A percentile compares a stretch with the other conserved stretches of the same genome.
These are phyloP conservation scores for Schizosaccharomyces versatilis DNA, from an alignment of 1,139 yeast genomes.

Conservation along the genomic window DNA sequence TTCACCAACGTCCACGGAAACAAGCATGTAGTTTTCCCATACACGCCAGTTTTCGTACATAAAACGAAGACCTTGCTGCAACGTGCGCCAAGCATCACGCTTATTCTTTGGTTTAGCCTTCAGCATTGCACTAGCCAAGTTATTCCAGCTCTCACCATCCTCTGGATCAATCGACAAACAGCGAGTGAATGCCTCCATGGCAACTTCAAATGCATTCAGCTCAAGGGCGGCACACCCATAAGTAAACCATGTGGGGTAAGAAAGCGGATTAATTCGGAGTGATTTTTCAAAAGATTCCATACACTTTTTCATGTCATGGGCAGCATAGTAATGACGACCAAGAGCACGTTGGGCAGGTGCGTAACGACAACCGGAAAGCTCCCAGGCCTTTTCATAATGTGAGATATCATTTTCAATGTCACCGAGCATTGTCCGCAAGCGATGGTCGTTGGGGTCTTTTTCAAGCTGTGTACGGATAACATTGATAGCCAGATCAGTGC, in stretches of 20 bases:
- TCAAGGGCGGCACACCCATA: conserved; percentile 85
- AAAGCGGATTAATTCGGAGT: conserved; percentile 51
- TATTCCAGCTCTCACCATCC: conserved; percentile 82
- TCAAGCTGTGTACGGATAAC: conserved; percentile 35
- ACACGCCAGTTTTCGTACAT: conserved; percentile 58
- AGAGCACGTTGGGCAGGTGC: conserved; percentile 71
- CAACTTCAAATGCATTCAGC: conserved; percentile 44
- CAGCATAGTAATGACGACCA: conserved; percentile 42
- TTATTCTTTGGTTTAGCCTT: conserved; percentile 23
- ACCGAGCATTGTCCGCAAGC: conserved; percentile 70
- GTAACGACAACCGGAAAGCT: conserved; percentile 37
- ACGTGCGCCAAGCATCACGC: conserved; percentile 13
- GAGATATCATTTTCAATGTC: conserved; percentile 60
- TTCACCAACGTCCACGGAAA: conserved; percentile 57
- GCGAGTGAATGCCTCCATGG: conserved; percentile 82
- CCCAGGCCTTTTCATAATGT: conserved; percentile 77
- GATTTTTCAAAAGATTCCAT: conserved; percentile 55
- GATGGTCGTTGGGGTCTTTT: conserved; percentile 40
- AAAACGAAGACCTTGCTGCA: conserved; percentile 13
- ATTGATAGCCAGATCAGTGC: conserved; percentile 42
- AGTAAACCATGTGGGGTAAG: conserved; percentile 69
- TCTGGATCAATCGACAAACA: conserved; percentile 73
- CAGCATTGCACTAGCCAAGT: conserved; percentile 61
- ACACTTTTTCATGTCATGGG: conserved; percentile 33
- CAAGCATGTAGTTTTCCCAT: conserved; percentile 68